These are phyloP conservation scores for Avena insularis DNA, from an alignment of 176 grass and related monocot species.

Conservation along the genomic window DNA sequence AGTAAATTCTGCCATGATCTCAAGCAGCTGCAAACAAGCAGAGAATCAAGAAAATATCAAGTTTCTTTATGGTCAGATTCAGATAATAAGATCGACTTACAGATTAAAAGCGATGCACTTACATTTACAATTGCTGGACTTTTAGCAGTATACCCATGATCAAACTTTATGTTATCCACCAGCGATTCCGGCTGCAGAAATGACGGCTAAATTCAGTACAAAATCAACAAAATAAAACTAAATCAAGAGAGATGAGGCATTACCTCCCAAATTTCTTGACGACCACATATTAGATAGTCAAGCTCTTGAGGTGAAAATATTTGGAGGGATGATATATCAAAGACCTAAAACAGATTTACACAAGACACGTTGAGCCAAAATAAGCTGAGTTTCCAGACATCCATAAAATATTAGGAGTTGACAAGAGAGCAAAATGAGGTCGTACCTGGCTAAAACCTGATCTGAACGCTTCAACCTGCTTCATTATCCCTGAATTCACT, in stretches of 20 bases:
- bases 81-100: background rate
- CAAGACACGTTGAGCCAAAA: background rate
- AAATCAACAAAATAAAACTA: conserved; percentile 22
- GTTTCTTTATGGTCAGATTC: background rate
- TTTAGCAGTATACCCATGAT: conserved; percentile 90
- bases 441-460: conserved; percentile 88
- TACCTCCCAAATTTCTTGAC: conserved; percentile 91
- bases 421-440: background rate
- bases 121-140: conserved; percentile 78
- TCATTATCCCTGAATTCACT: conserved; percentile 75
- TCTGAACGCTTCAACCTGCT: conserved; percentile 91
- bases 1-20: conserved; percentile 86
- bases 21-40: conserved; percentile 64
- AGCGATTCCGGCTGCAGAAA: conserved; percentile 62
- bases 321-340: conserved; percentile 79
- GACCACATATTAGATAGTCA: conserved; percentile 84
- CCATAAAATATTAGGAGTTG: background rate
- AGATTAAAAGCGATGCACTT: conserved; percentile 29
- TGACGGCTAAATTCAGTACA: background rate
- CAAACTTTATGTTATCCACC: conserved; percentile 88
- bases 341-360: conserved; percentile 59
- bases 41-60: conserved; percentile 21
- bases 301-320: conserved; percentile 95
- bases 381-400: background rate
- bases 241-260: conserved; percentile 7